These are phyloP conservation scores for Teratosphaeriaceae sp. DNA, from an alignment of 2,329 filamentous ascomycete genomes.

Conservation along the genomic window DNA sequence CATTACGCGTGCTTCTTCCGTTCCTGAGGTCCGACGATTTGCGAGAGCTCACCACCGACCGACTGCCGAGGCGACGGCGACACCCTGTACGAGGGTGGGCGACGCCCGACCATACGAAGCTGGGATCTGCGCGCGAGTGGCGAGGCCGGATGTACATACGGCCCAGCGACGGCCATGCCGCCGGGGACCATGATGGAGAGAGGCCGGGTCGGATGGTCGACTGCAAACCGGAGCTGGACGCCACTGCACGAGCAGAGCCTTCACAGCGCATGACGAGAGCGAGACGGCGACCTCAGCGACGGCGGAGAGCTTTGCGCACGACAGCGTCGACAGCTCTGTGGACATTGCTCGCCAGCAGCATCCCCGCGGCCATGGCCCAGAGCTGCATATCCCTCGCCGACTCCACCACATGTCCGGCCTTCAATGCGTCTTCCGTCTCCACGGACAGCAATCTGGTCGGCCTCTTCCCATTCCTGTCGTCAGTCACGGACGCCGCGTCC, in stretches of 20 bases:
- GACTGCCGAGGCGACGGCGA: background rate
- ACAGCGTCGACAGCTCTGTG: background rate
- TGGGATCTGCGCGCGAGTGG: no score
- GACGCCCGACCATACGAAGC: no score
- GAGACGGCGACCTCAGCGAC: conserved; percentile 1
- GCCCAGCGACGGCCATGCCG: background rate
- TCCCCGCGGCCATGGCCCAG: conserved; percentile 31
- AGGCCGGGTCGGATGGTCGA: background rate
- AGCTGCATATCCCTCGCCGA: conserved; percentile 61
- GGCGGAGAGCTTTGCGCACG: conserved; percentile 1
- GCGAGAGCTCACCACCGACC: background rate
- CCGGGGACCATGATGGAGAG: background rate
- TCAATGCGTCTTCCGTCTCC: conserved; percentile 64
- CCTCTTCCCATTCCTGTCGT: conserved; percentile 73
- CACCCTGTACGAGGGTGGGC: background rate
- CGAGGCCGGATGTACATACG: background rate
- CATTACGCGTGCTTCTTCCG: conserved; percentile 1
- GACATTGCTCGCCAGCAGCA: conserved; percentile 20
- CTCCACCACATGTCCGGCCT: conserved; percentile 66
- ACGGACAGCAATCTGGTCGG: conserved; percentile 52
- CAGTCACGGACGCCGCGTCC: conserved; percentile 65
- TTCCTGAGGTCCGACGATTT: background rate
- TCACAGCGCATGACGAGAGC: background rate
- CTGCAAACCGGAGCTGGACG: background rate
- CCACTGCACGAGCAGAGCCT: background rate